Evolutionary conservation across 202 grass and related monocot genomes (phyloP).

Genomic region (Digitaria exilis): DNA sequence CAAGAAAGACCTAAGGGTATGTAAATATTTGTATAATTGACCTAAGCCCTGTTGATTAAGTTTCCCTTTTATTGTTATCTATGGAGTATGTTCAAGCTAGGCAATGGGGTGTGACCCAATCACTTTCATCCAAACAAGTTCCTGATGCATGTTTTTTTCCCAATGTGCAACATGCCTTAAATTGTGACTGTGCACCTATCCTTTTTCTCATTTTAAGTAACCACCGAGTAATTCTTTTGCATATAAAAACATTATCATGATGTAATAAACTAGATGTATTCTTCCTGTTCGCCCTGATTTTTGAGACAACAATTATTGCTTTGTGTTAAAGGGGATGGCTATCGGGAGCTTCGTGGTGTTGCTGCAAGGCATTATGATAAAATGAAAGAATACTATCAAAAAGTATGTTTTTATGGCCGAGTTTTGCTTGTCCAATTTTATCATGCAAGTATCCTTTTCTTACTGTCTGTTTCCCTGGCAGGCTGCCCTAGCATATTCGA

Average conservation of each 20-base stretch:
- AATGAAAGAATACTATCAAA: slow-evolving; percentile 80
- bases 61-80: not conserved
- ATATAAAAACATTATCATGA: slow-evolving; percentile 6
- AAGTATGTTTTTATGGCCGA: slow-evolving; percentile 54
- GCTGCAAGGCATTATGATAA: slow-evolving; percentile 62
- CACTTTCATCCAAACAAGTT: not conserved
- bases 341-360: slow-evolving; percentile 59
- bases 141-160: not conserved
- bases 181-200: not conserved
- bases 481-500: slow-evolving; percentile 85
- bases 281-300: slow-evolving; percentile 1
- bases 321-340: slow-evolving; percentile 61
- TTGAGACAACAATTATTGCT: slow-evolving; percentile 43
- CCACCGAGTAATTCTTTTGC: not conserved
- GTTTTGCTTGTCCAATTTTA: slow-evolving; percentile 16
- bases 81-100: too few species aligned
- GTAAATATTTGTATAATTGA: not conserved
- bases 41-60: not conserved
- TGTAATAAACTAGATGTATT: slow-evolving; percentile 15
- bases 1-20: slow-evolving; percentile 55
- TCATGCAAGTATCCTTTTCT: not conserved
- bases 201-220: not conserved
- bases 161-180: not conserved
- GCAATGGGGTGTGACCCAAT: not conserved
- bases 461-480: slow-evolving; percentile 39